A percentile compares a stretch with the other conserved stretches of the same genome.
Conservation (phyloP, 2,329 filamentous ascomycete genomes). For the Samsoniella hepiali region DNA sequence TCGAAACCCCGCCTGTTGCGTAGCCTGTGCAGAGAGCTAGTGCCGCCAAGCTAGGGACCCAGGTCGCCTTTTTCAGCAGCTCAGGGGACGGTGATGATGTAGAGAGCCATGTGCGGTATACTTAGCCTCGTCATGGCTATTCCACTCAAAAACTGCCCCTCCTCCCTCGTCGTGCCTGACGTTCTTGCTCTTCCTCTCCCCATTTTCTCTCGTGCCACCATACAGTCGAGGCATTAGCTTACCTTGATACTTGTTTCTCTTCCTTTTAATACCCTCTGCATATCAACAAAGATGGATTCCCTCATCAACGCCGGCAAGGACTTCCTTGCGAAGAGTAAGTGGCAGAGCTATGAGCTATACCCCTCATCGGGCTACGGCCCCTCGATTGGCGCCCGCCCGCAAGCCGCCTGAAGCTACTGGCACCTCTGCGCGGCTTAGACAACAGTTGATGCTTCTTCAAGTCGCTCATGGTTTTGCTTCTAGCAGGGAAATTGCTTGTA, state of each 20-base stretch:
- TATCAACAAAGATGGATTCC: constrained; percentile 34
- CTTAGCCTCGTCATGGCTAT: neutral
- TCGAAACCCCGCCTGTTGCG: neutral
- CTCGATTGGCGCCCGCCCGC: constrained; percentile 4
- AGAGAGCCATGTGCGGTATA: neutral
- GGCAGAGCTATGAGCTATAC: neutral
- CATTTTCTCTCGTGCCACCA: neutral
- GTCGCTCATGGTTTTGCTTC: no score
- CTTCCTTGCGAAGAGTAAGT: constrained; percentile 27
- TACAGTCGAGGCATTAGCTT: neutral
- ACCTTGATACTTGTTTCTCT: neutral
- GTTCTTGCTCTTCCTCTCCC: neutral
- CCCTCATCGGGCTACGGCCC: constrained; percentile 12
- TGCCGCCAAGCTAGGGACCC: neutral
- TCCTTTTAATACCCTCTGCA: neutral
- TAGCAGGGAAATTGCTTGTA: neutral
- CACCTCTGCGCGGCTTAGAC: no score
- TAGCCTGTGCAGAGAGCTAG: neutral
- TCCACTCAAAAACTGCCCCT: constrained; percentile 10
- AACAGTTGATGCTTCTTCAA: no score
- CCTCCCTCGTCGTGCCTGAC: neutral
- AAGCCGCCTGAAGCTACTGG: neutral
- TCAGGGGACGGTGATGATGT: constrained; percentile 10
- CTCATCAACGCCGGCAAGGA: constrained; percentile 38
- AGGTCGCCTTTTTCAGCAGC: constrained; percentile 16